Evolutionary conservation across 1,284 basidiomycete species (phyloP).

Genomic region (Microbotryum scabiosae): DNA sequence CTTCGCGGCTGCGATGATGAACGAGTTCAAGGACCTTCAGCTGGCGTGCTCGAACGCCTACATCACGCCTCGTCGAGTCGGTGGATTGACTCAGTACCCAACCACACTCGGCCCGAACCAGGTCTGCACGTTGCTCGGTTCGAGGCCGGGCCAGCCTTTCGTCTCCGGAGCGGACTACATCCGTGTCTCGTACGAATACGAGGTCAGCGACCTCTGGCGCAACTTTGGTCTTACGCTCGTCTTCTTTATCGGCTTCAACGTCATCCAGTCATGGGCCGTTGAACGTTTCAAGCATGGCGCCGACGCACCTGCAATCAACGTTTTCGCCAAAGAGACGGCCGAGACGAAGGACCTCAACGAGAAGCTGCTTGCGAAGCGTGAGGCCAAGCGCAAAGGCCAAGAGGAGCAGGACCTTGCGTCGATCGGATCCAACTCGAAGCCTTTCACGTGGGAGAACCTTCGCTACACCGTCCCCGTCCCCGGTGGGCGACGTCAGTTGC

Average conservation of each 20-base stretch:
- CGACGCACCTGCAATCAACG: slow-evolving; percentile 36
- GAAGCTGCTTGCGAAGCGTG: slow-evolving; percentile 26
- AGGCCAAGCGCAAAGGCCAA: slow-evolving; percentile 30
- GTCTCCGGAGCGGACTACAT: slow-evolving; percentile 48
- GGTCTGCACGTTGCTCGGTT: slow-evolving; percentile 38
- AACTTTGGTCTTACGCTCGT: slow-evolving; percentile 50
- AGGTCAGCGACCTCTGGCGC: slow-evolving; percentile 57
- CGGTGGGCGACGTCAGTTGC: slow-evolving; percentile 28
- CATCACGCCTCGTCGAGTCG: slow-evolving; percentile 54
- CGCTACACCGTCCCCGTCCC: slow-evolving; percentile 48
- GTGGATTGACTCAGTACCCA: slow-evolving; percentile 40
- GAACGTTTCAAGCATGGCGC: slow-evolving; percentile 32
- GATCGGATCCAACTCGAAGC: slow-evolving; percentile 29
- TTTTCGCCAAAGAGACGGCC: slow-evolving; percentile 36
- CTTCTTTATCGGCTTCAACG: slow-evolving; percentile 39
- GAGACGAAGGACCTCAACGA: slow-evolving; percentile 34
- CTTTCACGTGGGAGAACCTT: slow-evolving; percentile 39
- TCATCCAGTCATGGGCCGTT: slow-evolving; percentile 29
- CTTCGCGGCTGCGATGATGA: slow-evolving; percentile 45
- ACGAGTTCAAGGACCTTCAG: slow-evolving; percentile 46
- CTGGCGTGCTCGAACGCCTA: slow-evolving; percentile 59
- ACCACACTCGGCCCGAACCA: slow-evolving; percentile 39
- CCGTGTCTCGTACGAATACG: slow-evolving; percentile 54
- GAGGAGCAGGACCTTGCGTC: slow-evolving; percentile 30
- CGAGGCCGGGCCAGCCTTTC: slow-evolving; percentile 23